These are phyloP conservation scores for Pueraria montana DNA, from an alignment of 306 rosid genomes.

Conservation along the genomic window DNA sequence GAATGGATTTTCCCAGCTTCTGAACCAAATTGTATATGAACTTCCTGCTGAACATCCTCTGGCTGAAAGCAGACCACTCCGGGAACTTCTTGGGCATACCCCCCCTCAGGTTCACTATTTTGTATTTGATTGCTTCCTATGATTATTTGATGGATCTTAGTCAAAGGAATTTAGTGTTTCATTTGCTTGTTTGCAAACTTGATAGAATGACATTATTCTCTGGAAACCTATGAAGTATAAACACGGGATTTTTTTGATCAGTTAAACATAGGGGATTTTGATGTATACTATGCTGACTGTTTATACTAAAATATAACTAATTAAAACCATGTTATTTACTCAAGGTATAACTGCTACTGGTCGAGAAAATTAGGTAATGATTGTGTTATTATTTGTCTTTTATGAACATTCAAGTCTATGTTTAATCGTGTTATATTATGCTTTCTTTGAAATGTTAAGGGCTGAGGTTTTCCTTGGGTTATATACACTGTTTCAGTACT, in stretches of 20 bases:
- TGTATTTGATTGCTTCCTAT: slow-evolving; percentile 37
- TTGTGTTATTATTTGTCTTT: slow-evolving; percentile 16
- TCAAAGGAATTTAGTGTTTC: slow-evolving; percentile 1
- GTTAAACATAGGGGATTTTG: slow-evolving; percentile 14
- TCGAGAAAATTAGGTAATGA: neutral
- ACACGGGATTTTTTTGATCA: too few relatives aligned
- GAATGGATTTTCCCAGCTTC: slow-evolving; percentile 61
- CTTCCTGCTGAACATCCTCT: slow-evolving; percentile 99
- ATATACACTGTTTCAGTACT: slow-evolving; percentile 10
- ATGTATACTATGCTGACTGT: slow-evolving; percentile 39
- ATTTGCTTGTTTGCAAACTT: slow-evolving; percentile 20
- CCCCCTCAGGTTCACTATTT: slow-evolving; percentile 83
- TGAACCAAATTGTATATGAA: slow-evolving; percentile 95
- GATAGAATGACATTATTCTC: slow-evolving; percentile 18
- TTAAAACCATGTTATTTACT: slow-evolving; percentile 27
- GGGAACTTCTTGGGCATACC: slow-evolving; percentile 98
- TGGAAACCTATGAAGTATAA: slow-evolving; percentile 13
- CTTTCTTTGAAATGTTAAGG: slow-evolving; percentile 31
- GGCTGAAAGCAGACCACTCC: slow-evolving; percentile 95
- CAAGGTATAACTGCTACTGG: slow-evolving; percentile 18
- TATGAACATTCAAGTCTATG: slow-evolving; percentile 13
- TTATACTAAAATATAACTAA: slow-evolving; percentile 12
- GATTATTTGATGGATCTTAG: slow-evolving; percentile 29
- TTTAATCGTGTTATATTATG: slow-evolving; percentile 25
- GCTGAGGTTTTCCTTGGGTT: slow-evolving; percentile 22